Base-by-base conservation (phyloP, 1,284 basidiomycete genomes). In the Ustilago loliicola region DNA sequence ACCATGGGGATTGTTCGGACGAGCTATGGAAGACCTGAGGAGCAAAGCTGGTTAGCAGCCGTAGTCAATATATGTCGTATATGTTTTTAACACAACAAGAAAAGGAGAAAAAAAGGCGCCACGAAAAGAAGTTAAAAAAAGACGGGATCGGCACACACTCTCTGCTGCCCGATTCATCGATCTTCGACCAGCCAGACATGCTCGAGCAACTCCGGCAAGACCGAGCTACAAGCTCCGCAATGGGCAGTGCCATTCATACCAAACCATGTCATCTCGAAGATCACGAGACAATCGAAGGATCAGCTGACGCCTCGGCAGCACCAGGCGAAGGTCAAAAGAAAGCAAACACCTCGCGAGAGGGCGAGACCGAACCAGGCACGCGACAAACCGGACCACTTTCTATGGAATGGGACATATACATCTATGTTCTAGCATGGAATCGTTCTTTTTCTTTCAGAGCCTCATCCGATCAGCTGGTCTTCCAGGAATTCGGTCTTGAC, bases 301-400 rank as follows among this genome's bases (percentile, higher is more conserved):
- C 56, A 58, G 56, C 63, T 59, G 63, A 58, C 56, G 47, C 19
- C 29, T 54, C 56, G 57, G 48, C 7, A 50, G 13, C 11, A 45
- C 48, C n/a, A 50, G 15, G n/a, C 48, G 25, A 15, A 29, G n/a
- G 9, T 27, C n/a, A 4, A 15, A 15, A 21, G 25, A 50, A 50
- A 19, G n/a, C 48, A 19, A 50, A 29, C 48, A 50, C 40, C 7
- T 15, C 1, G 11, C 10, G 17, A 13, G 27, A 6, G 5, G n/a
- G 10, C 17, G 19, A 45, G 40, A 13, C 48, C 25, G 19, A 11
- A 47, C 13, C 17, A 58, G 27, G 56, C 15, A 59, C 27, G 30
- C 57, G 7, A 23, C n/a, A n/a, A n/a, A n/a, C n/a, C n/a, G n/a
- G n/a, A n/a, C n/a, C n/a, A n/a, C n/a, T n/a, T 30, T 42, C 47